Evolutionary conservation across 164 flowering plant species (phyloP), one percentile per base, ranked within the genome.

Genomic region (Stephania japonica): DNA sequence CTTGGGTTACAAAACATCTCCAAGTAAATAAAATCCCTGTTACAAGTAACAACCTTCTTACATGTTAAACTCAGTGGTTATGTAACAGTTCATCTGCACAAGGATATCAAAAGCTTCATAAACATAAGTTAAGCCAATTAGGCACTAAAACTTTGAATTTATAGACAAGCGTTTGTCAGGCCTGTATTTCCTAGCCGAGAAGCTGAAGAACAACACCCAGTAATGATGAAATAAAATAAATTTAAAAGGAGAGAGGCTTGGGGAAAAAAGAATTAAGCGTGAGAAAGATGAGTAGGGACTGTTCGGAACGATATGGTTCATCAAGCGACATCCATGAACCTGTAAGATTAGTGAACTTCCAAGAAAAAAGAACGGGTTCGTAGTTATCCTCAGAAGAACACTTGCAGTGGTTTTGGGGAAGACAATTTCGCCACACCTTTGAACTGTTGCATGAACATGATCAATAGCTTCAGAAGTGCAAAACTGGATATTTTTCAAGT

Each of bases 371-470:
- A 68, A 42, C 68, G 68, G 75, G 44, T 65, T 25, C 70, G 69
- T 67, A 6, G 26, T 68, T 72, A 53, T 66, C 72, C 41, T 82
- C 70, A 81, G 81, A 89, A 88, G 18, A 87, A 86, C 18, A 81
- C 78, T 47, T 82, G 80, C 2, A 73, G 84, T 43, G 83, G 77
- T 77, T 76, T 80, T 18, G 85, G 85, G 1, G 92, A 86, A 56
- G 87, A 72, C 70, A 90, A 79, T 8, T 80, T 42, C 6, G 90
- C 91, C 32, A 90, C 92, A 65, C 78, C 75, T 73, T 88, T 84
- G 44, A 85, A 87, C 95, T 90, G 89, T 53, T 16, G 76, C 26
- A 56, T 64, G 38, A 70, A 75, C 59, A 66, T 70, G 56, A 68
- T 5, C 66, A 27, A 27, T 6, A 61, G 19, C 42, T 38, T 32